These are phyloP conservation scores for Aspergillus incahuasiensis DNA, from an alignment of 495 filamentous ascomycete species.

Conservation along the genomic window DNA sequence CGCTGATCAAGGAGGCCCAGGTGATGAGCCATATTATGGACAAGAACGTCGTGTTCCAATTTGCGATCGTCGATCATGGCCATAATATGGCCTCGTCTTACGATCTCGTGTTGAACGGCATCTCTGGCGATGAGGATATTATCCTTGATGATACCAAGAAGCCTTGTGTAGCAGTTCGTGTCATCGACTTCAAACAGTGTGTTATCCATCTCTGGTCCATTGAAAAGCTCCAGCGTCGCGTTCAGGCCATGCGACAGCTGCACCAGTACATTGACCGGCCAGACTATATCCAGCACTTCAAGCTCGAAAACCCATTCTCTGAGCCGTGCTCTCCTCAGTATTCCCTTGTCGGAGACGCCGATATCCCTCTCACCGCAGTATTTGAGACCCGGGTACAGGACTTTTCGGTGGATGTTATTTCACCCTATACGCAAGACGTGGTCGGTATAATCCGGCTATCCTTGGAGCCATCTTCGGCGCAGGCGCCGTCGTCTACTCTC, in stretches of 20 bases:
- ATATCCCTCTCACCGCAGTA: slow-evolving; percentile 88
- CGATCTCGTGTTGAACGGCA: slow-evolving; percentile 89
- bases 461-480: slow-evolving; percentile 88
- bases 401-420: slow-evolving; percentile 82
- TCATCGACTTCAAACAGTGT: slow-evolving; percentile 83
- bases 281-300: slow-evolving; percentile 74
- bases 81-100: slow-evolving; percentile 90
- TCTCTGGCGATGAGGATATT: slow-evolving; percentile 82
- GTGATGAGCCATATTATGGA: slow-evolving; percentile 97
- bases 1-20: slow-evolving; percentile 88
- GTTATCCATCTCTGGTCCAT: slow-evolving; percentile 94
- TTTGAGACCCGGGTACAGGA: slow-evolving; percentile 95
- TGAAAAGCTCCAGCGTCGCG: slow-evolving; percentile 81
- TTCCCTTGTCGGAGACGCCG: slow-evolving; percentile 87
- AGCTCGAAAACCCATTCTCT: slow-evolving; percentile 68
- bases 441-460: slow-evolving; percentile 87
- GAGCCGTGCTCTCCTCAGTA: slow-evolving; percentile 87
- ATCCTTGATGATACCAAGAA: slow-evolving; percentile 78
- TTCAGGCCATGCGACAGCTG: slow-evolving; percentile 91
- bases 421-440: slow-evolving; percentile 85
- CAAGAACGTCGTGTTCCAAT: slow-evolving; percentile 92
- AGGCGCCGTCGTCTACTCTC: slow-evolving; percentile 84
- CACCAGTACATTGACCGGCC: slow-evolving; percentile 93
- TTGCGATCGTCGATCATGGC: slow-evolving; percentile 82
- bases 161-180: slow-evolving; percentile 85